phyloP scores from a whole-genome alignment of 108 stramenopile species.

The Asterionellopsis glacialis region DNA sequence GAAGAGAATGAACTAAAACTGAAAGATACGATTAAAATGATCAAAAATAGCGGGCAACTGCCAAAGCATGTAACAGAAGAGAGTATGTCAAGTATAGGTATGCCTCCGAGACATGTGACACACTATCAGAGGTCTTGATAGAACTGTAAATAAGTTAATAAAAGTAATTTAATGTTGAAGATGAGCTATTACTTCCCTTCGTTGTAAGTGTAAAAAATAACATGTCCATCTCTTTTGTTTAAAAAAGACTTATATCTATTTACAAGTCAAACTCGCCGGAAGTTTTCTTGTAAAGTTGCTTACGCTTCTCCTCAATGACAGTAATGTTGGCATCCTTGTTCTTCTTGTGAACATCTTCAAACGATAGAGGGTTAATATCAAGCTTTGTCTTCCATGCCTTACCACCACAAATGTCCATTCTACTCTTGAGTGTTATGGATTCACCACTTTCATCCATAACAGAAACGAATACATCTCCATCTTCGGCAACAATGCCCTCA shows the following conservation, averaged over 20 bases:
- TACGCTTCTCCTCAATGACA: constrained; percentile 63
- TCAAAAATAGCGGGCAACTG: constrained; percentile 47
- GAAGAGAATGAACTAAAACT: constrained; percentile 37
- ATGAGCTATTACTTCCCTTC: no score
- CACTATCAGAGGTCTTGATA: no score
- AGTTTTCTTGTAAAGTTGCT: constrained; percentile 48
- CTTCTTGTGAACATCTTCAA: constrained; percentile 83
- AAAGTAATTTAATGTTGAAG: no score
- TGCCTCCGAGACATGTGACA: no score
- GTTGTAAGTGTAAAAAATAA: no score
- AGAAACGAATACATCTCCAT: constrained; percentile 89
- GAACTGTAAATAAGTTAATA: no score
- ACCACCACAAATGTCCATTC: constrained; percentile 79
- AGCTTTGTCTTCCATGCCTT: constrained; percentile 83
- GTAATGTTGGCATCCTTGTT: constrained; percentile 80
- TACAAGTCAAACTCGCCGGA: constrained; percentile 26
- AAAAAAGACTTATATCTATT: constrained; percentile 3
- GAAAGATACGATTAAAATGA: constrained; percentile 49
- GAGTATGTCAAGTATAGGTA: no score
- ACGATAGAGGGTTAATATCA: constrained; percentile 67
- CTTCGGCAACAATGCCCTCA: constrained; percentile 76
- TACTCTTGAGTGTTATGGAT: constrained; percentile 58
- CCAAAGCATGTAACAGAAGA: no score
- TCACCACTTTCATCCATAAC: constrained; percentile 76
- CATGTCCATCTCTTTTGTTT: not conserved